phyloP scores from a whole-genome alignment of 2,329 filamentous ascomycete species.

The Cytospora mali region DNA sequence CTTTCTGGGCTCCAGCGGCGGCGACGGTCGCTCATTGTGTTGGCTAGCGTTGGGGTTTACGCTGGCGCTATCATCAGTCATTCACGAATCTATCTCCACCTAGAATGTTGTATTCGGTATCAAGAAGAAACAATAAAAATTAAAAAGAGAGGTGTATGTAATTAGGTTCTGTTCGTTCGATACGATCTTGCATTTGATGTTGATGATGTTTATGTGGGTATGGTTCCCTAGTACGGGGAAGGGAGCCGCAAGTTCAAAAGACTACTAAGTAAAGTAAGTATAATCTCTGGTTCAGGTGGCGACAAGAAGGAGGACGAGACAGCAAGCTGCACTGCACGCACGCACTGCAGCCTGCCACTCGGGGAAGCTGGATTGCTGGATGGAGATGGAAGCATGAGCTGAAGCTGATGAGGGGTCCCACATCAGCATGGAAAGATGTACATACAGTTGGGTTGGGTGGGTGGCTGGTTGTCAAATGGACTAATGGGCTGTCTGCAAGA shows the following conservation, averaged over 20 bases:
- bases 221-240: neutral
- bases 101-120: neutral
- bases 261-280: neutral
- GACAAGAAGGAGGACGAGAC: neutral
- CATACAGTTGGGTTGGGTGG: slow-evolving; percentile 5
- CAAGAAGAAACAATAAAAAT: too few relatives aligned
- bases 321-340: neutral
- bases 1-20: slow-evolving; percentile 59
- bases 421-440: neutral
- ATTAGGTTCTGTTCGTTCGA: neutral
- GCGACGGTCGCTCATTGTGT: slow-evolving; percentile 58
- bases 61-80: slow-evolving; percentile 20
- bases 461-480: slow-evolving; percentile 1
- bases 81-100: slow-evolving; percentile 12
- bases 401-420: slow-evolving; percentile 5
- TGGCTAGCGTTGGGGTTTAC: slow-evolving; percentile 32
- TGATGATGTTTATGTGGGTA: slow-evolving; percentile 1
- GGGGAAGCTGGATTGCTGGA: neutral
- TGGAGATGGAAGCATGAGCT: neutral
- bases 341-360: neutral
- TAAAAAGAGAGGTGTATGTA: neutral
- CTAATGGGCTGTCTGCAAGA: slow-evolving; percentile 7
- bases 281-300: neutral
- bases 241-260: neutral
- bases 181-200: neutral